Evolutionary conservation across 768 basidiomycete genomes (phyloP).

Genomic region (Phanerodontia chrysosporium): DNA sequence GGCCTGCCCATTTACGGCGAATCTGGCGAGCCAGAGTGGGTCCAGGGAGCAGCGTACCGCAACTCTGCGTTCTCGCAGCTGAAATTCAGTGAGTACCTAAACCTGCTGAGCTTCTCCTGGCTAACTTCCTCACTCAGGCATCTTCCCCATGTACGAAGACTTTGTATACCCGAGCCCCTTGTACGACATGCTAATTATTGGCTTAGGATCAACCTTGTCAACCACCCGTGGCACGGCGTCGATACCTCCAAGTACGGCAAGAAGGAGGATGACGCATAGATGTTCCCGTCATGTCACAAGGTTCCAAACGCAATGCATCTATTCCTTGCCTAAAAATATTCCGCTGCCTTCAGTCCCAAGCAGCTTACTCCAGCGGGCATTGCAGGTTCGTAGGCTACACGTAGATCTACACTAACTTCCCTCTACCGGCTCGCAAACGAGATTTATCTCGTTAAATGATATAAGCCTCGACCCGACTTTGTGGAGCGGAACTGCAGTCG

Average conservation of each 20-base stretch:
- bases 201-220: slow-evolving; percentile 89
- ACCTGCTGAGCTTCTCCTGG: not conserved
- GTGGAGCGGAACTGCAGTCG: too few species aligned
- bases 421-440: too few species aligned
- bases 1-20: slow-evolving; percentile 87
- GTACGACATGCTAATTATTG: slow-evolving; percentile 10
- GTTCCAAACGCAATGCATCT: not conserved
- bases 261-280: slow-evolving; percentile 21
- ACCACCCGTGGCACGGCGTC: slow-evolving; percentile 83
- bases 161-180: slow-evolving; percentile 1
- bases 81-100: slow-evolving; percentile 66
- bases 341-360: too few species aligned
- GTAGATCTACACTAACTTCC: too few species aligned
- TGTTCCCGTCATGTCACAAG: not conserved
- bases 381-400: too few species aligned
- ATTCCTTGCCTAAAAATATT: not conserved
- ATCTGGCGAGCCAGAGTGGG: slow-evolving; percentile 77
- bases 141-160: slow-evolving; percentile 71
- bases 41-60: slow-evolving; percentile 80
- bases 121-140: slow-evolving; percentile 34
- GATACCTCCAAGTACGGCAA: slow-evolving; percentile 73
- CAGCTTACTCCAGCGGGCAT: too few species aligned
- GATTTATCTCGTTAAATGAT: too few species aligned
- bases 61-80: slow-evolving; percentile 94
- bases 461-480: too few species aligned